Base-by-base conservation (phyloP, 352 stramenopile genomes). In the Thalassiosira hispida region DNA sequence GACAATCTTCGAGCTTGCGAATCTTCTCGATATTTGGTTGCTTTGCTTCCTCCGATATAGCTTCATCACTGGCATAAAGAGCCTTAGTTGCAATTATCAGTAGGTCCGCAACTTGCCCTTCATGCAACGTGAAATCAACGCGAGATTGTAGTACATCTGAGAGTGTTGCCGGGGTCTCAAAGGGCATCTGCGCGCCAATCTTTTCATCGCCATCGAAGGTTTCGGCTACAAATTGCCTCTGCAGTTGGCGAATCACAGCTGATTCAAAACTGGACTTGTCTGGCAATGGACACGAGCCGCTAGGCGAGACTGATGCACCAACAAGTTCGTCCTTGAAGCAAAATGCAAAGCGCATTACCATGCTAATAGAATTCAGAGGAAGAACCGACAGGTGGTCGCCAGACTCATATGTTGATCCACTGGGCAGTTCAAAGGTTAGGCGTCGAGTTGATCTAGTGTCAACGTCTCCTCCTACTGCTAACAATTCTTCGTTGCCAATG, bases 341-440 rank as follows among this genome's bases (percentile, higher is more conserved):
- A 1, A 2, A 27, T 1, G 5, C 42, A 29, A 72, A 62, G 4
- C 63, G 22, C 29, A 25, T 31, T 3, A 72, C 51, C 12, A 31
- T 35, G 23, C 33, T 14, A 1, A 62, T 18, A 9, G 42, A 61
- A 52, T 72, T 72, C 18, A 72, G 20, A 46, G 63, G 63, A 3
- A 20, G 23, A 1, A 72, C 63, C 0, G 44, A 7, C 9, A 72
- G 7, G 38, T 72, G 63, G 27, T 72, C 63, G 4, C 63, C 63
- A 2, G 44, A 38, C n/a, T 27, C 25, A 29, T 72, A 72, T 18
- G 27, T 29, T 5, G 47, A n/a, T 14, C 25, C 11, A 35, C 25
- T 2, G 20, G 42, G 44, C 11, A 61, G 12, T 35, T 52, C 1
- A 20, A 72, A 62, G n/a, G 18, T 25, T 12, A 72, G 46, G 1